Conservation (phyloP, 176 grass and related monocot species). For the Paspalum vaginatum region DNA sequence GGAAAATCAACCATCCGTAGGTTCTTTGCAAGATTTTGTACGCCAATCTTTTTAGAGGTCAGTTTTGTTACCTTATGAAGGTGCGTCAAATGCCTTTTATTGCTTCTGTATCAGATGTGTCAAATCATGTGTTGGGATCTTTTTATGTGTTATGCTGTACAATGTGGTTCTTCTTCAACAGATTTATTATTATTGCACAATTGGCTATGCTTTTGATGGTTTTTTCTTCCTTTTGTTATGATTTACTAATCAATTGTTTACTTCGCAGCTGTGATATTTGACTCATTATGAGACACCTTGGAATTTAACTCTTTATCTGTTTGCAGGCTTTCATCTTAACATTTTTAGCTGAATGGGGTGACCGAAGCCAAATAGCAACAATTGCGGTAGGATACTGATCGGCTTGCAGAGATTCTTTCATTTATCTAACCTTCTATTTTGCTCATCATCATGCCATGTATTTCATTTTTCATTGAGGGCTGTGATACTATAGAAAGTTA, state of each 20-base stretch:
- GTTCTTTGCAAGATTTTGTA: slow-evolving; percentile 88
- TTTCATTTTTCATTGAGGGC: neutral
- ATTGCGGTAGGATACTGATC: slow-evolving; percentile 56
- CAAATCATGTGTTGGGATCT: neutral
- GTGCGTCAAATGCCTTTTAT: neutral
- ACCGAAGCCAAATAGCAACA: slow-evolving; percentile 94
- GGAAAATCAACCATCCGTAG: slow-evolving; percentile 66
- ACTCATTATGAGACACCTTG: slow-evolving; percentile 15
- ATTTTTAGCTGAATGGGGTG: slow-evolving; percentile 86
- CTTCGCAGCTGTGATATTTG: neutral
- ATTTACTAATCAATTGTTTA: neutral
- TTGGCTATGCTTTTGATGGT: neutral
- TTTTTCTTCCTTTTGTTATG: neutral
- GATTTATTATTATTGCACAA: slow-evolving; percentile 5
- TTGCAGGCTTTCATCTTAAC: slow-evolving; percentile 90
- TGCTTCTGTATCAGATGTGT: neutral
- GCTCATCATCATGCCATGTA: neutral
- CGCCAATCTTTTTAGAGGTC: slow-evolving; percentile 88
- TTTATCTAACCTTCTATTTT: neutral
- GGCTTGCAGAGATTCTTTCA: neutral
- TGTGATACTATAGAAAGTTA: neutral
- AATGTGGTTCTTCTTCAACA: neutral
- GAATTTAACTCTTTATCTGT: slow-evolving; percentile 28
- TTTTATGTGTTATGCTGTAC: neutral
- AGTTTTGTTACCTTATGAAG: slow-evolving; percentile 15